Evolutionary conservation across 2,329 filamentous ascomycete genomes (phyloP).

Genomic region (Fusarium irregulare): DNA sequence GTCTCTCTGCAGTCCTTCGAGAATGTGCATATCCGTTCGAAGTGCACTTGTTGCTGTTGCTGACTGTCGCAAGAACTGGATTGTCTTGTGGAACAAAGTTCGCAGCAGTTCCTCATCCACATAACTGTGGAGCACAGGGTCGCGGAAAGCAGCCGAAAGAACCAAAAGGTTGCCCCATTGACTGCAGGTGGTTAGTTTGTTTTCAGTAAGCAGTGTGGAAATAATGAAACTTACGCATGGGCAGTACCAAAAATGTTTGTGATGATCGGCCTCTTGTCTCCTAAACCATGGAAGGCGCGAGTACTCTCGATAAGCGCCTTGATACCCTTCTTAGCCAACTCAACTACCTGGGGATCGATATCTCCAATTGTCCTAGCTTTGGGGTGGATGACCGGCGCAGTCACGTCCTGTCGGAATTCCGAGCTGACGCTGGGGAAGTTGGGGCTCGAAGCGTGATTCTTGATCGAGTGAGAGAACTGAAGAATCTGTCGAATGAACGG

Average conservation of each 20-base stretch:
- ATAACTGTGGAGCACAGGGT: slow-evolving; percentile 68
- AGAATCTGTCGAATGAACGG: slow-evolving; percentile 74
- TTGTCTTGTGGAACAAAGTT: slow-evolving; percentile 76
- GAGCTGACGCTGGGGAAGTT: slow-evolving; percentile 49
- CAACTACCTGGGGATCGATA: slow-evolving; percentile 60
- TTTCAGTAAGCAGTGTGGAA: not conserved
- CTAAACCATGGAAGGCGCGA: slow-evolving; percentile 77
- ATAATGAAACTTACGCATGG: slow-evolving; percentile 79
- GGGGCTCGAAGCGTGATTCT: slow-evolving; percentile 50
- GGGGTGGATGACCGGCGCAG: slow-evolving; percentile 53
- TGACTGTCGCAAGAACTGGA: slow-evolving; percentile 77
- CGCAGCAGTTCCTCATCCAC: slow-evolving; percentile 68
- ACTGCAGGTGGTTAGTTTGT: slow-evolving; percentile 57
- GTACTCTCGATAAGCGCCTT: slow-evolving; percentile 86
- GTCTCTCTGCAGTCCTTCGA: slow-evolving; percentile 66
- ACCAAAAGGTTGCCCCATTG: slow-evolving; percentile 98
- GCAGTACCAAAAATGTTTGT: slow-evolving; percentile 98
- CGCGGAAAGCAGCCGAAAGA: slow-evolving; percentile 82
- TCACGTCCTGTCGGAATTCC: slow-evolving; percentile 53
- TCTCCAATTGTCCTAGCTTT: slow-evolving; percentile 53
- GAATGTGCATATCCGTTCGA: slow-evolving; percentile 77
- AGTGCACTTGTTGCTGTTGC: slow-evolving; percentile 81
- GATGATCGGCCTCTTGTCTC: slow-evolving; percentile 77
- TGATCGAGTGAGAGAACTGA: slow-evolving; percentile 57
- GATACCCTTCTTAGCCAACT: slow-evolving; percentile 72